Conservation (phyloP, 805 yeast species). For the Vanderwaltozyma verrucispora region DNA sequence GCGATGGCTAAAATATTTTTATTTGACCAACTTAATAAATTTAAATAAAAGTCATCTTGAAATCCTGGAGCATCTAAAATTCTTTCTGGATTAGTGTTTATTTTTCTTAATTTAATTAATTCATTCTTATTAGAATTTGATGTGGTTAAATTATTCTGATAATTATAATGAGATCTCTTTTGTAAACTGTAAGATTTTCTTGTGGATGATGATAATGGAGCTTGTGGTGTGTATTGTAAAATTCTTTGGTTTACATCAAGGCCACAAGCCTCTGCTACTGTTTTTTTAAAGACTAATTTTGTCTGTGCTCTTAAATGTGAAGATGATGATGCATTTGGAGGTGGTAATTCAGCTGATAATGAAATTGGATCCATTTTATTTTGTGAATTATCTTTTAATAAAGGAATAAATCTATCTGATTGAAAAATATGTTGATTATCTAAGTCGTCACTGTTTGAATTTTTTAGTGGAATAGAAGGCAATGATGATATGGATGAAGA, state of each 20-base stretch:
- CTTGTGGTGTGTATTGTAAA: slow-evolving; percentile 74
- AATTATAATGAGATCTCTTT: slow-evolving; percentile 24
- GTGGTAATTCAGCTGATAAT: slow-evolving; percentile 33
- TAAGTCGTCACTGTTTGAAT: slow-evolving; percentile 6
- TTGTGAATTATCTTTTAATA: slow-evolving; percentile 38
- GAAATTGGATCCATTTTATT: slow-evolving; percentile 18
- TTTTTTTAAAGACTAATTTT: slow-evolving; percentile 48
- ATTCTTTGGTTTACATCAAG: slow-evolving; percentile 72
- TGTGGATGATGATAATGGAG: slow-evolving; percentile 45
- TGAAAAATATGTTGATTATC: slow-evolving; percentile 23
- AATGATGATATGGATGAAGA: slow-evolving; percentile 1
- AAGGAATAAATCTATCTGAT: slow-evolving; percentile 54
- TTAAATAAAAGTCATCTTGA: slow-evolving; percentile 84
- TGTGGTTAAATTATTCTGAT: slow-evolving; percentile 22
- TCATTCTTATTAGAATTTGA: slow-evolving; percentile 34
- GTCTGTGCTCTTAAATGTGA: slow-evolving; percentile 36
- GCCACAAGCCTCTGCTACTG: slow-evolving; percentile 94
- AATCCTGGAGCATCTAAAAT: slow-evolving; percentile 95
- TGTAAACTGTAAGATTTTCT: slow-evolving; percentile 22
- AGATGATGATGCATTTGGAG: slow-evolving; percentile 38
- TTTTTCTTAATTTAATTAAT: slow-evolving; percentile 58
- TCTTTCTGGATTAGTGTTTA: slow-evolving; percentile 83
- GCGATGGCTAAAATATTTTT: slow-evolving; percentile 82
- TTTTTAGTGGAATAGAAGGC: neutral
- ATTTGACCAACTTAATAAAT: slow-evolving; percentile 78